Evolutionary conservation across 2,329 filamentous ascomycete species (phyloP), one percentile per base, ranked within the genome.

Genomic region (Penicillium sp.): DNA sequence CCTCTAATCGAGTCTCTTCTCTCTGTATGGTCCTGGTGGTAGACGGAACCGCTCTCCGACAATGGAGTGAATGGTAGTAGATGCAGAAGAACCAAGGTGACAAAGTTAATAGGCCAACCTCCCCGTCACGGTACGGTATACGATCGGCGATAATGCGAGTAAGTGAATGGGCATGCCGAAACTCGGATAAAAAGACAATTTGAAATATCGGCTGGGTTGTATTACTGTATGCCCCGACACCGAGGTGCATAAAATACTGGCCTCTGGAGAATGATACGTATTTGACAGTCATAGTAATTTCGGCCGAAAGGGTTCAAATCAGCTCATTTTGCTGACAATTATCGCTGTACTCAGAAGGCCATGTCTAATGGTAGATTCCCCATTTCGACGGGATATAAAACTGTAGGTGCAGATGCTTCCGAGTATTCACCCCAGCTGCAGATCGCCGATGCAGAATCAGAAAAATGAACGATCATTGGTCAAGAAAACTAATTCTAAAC

Each of bases 41-140:
- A 80, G 65, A 3, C 78, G 77, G 60, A 76, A 81, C 14, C 73
- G 63, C 61, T 80, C 76, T 6, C 77, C 78, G 42, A 81, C 76
- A 0, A 73, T 74, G 1, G 76, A 73, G 57, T 80, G 74, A 58
- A 81, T 81, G 2, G 78, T 81, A 5, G 78, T 76, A 14, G 74
- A 76, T 6, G 79, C 77, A 6, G 74, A 78, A 0, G 78, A 78
- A 8, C 70, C 73, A 16, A 78, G 69, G 57, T 77, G 78, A 6
- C 77, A 76, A 38, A 80, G 69, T 64, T 79, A 75, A 60, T 79
- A 78, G 1, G 73, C 71, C 6, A 76, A 54, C 28, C 76, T 76
- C 16, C 77, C 71, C 45, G 75, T 69, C 22, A 76, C 65, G 1
- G 75, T 69, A 28, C 76, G 69, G n/a, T 79, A 68, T 4, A 68